A percentile compares a stretch with the other conserved stretches of the same genome.
Evolutionary conservation across 345 rosid species (phyloP).

Genomic region (Orychophragmus violaceus): DNA sequence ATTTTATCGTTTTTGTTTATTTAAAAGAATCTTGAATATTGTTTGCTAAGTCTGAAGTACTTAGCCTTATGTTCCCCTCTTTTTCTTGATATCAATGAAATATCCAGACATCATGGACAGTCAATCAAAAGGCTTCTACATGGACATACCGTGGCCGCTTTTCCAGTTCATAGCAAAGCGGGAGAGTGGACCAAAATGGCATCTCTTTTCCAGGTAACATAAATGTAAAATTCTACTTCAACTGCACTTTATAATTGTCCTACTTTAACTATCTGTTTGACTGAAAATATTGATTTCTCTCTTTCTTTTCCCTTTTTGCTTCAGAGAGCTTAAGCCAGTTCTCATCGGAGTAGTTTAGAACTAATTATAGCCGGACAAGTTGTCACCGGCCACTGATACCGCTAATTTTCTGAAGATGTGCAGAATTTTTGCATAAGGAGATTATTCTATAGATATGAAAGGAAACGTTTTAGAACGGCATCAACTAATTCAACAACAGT

Average conservation of each 20-base stretch:
- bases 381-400: background rate
- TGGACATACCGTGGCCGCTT: background rate
- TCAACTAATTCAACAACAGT: background rate
- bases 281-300: background rate
- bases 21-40: background rate
- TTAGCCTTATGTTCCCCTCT: background rate
- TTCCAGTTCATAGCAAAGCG: background rate
- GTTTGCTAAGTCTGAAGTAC: background rate
- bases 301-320: background rate
- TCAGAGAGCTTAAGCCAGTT: background rate
- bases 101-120: background rate
- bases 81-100: background rate
- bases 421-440: background rate
- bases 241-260: background rate
- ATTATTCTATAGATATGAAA: background rate
- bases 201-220: slow-evolving; percentile 2
- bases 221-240: background rate
- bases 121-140: background rate
- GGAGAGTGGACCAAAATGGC: slow-evolving; percentile 5
- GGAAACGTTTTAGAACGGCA: background rate
- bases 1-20: background rate
- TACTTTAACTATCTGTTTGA: background rate
- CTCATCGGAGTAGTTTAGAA: slow-evolving; percentile 20
- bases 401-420: background rate
- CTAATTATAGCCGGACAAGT: slow-evolving; percentile 1